Percentiles rank a stretch among this genome's conserved stretches.
These are phyloP conservation scores for Pythium aquatile DNA, from an alignment of 352 stramenopile species.

Conservation along the genomic window DNA sequence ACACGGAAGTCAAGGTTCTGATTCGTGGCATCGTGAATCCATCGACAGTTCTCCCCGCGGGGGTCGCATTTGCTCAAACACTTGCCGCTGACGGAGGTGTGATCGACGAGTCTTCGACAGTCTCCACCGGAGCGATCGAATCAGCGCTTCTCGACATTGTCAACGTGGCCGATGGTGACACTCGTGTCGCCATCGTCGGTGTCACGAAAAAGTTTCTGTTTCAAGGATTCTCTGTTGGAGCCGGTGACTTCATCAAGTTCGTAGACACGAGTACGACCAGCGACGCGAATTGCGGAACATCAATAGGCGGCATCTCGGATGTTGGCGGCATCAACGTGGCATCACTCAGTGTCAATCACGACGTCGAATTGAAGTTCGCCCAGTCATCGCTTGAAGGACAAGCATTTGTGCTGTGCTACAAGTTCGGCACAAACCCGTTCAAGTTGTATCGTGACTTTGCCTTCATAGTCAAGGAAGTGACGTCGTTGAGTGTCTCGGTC, in stretches of 20 bases:
- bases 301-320: constrained; percentile 43
- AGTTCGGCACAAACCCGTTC: constrained; percentile 68
- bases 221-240: constrained; percentile 36
- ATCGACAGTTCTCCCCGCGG: constrained; percentile 30
- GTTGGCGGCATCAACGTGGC: constrained; percentile 42
- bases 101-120: constrained; percentile 38
- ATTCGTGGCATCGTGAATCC: constrained; percentile 51
- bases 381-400: constrained; percentile 38
- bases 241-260: constrained; percentile 60
- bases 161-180: constrained; percentile 35
- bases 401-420: constrained; percentile 64
- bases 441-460: constrained; percentile 49
- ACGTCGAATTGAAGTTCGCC: constrained; percentile 38
- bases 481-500: constrained; percentile 28
- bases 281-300: constrained; percentile 49
- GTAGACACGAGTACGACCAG: constrained; percentile 53
- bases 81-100: constrained; percentile 43
- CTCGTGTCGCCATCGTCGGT: constrained; percentile 47
- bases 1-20: constrained; percentile 34
- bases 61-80: constrained; percentile 27
- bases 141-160: constrained; percentile 40
- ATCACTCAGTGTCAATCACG: constrained; percentile 24
- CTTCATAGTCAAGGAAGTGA: constrained; percentile 58
- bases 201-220: constrained; percentile 51
- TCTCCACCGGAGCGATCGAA: constrained; percentile 38